phyloP scores from a whole-genome alignment of 1,139 yeast species.

The Scheffersomyces quercinus region DNA sequence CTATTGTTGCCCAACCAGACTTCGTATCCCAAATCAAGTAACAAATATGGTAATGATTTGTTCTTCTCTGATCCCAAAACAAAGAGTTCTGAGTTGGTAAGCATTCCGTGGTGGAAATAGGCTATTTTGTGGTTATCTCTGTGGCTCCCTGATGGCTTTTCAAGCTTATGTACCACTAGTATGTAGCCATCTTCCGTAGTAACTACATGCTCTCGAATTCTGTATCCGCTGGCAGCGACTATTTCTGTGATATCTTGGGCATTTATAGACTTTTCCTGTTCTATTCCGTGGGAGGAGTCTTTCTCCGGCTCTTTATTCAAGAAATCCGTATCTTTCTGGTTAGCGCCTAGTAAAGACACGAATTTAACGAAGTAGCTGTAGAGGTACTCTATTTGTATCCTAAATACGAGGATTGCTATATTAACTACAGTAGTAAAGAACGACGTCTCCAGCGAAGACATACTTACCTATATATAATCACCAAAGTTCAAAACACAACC shows the following conservation, averaged over 20 bases:
- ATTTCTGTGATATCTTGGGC: slow-evolving; percentile 64
- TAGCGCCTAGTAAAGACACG: too few relatives aligned
- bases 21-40: slow-evolving; percentile 34
- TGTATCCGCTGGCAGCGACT: slow-evolving; percentile 61
- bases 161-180: slow-evolving; percentile 39
- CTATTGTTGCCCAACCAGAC: slow-evolving; percentile 41
- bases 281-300: not conserved
- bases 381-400: not conserved
- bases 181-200: slow-evolving; percentile 47
- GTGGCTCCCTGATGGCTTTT: slow-evolving; percentile 6
- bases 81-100: slow-evolving; percentile 48
- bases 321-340: too few relatives aligned
- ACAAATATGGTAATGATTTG: slow-evolving; percentile 31
- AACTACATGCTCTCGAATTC: slow-evolving; percentile 71
- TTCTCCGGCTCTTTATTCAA: too few relatives aligned
- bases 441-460: not conserved
- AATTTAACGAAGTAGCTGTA: not conserved
- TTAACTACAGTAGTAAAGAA: not conserved
- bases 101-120: slow-evolving; percentile 49
- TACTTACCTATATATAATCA: not conserved
- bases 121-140: slow-evolving; percentile 23
- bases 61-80: slow-evolving; percentile 37
- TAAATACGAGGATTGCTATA: not conserved
- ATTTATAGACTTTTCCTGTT: slow-evolving; percentile 13
- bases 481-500: too few relatives aligned